Conservation (phyloP, 75 land plant species). For the Picea sitchensis region DNA sequence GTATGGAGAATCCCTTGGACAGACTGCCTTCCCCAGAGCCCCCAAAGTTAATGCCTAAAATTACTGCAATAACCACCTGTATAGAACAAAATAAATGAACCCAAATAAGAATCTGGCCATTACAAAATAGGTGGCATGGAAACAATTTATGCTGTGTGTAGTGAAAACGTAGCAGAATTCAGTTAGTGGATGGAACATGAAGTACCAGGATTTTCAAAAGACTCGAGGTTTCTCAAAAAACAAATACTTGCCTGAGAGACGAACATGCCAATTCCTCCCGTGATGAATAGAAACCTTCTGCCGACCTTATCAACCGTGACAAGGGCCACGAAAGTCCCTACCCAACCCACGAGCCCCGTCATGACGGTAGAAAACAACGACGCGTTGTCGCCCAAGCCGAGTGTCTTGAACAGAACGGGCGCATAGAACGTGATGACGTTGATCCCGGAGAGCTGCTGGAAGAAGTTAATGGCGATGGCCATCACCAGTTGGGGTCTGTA, state of each 20-base stretch:
- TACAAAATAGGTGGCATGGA: too few relatives aligned
- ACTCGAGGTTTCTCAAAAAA: background rate
- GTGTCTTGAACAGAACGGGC: slow-evolving; percentile 45
- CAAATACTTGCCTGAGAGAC: slow-evolving; percentile 21
- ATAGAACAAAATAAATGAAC: too few relatives aligned
- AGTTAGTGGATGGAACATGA: background rate
- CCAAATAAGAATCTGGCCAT: too few relatives aligned
- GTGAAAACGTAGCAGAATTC: background rate
- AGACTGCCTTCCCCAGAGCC: slow-evolving; percentile 7
- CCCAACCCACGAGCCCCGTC: slow-evolving; percentile 37
- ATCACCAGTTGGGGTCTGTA: slow-evolving; percentile 58
- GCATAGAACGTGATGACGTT: slow-evolving; percentile 71
- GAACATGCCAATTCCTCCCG: slow-evolving; percentile 38
- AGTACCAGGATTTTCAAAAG: background rate
- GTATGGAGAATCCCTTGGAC: slow-evolving; percentile 8
- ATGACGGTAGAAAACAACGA: slow-evolving; percentile 50
- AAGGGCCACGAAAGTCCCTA: slow-evolving; percentile 22
- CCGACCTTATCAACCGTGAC: slow-evolving; percentile 27
- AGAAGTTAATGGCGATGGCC: slow-evolving; percentile 39
- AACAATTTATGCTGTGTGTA: background rate
- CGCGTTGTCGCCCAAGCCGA: slow-evolving; percentile 46
- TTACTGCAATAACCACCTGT: slow-evolving; percentile 9
- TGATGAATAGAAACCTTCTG: slow-evolving; percentile 17
- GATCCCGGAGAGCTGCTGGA: slow-evolving; percentile 53
- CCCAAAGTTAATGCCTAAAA: slow-evolving; percentile 21